Conservation (phyloP, 495 filamentous ascomycete species). For the Penicillium paxilli region DNA sequence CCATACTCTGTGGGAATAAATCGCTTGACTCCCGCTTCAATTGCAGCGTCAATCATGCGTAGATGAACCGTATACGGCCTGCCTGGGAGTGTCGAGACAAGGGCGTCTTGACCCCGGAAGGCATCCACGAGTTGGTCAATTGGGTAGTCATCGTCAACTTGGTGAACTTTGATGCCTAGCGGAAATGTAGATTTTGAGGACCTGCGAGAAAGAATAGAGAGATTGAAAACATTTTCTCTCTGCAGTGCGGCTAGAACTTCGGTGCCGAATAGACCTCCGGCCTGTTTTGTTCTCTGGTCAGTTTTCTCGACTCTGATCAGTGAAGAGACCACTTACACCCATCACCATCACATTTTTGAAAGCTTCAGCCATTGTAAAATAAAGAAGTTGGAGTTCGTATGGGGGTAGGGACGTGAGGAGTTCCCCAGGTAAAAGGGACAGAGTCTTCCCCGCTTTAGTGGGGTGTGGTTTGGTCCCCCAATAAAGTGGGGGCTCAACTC, state of each 20-base stretch:
- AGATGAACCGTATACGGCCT: slow-evolving; percentile 5
- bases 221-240: slow-evolving; percentile 1
- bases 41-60: slow-evolving; percentile 7
- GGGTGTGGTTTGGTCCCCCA: too few relatives aligned
- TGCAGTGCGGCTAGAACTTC: neutral
- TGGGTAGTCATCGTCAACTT: slow-evolving; percentile 2
- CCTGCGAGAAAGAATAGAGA: slow-evolving; percentile 1
- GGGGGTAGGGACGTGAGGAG: too few relatives aligned
- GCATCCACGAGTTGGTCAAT: neutral
- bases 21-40: neutral
- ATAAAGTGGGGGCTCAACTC: too few relatives aligned
- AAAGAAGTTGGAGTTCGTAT: too few relatives aligned
- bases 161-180: neutral
- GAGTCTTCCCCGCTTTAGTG: too few relatives aligned
- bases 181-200: neutral
- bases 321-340: too few relatives aligned
- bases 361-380: too few relatives aligned
- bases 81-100: neutral
- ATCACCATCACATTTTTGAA: too few relatives aligned
- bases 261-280: slow-evolving; percentile 6
- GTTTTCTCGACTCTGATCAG: too few relatives aligned
- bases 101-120: slow-evolving; percentile 3
- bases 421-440: too few relatives aligned
- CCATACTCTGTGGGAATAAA: slow-evolving; percentile 8
- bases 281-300: too few relatives aligned